These are phyloP conservation scores for Astragalus glycyphyllos DNA, from an alignment of 306 rosid genomes.

Conservation along the genomic window DNA sequence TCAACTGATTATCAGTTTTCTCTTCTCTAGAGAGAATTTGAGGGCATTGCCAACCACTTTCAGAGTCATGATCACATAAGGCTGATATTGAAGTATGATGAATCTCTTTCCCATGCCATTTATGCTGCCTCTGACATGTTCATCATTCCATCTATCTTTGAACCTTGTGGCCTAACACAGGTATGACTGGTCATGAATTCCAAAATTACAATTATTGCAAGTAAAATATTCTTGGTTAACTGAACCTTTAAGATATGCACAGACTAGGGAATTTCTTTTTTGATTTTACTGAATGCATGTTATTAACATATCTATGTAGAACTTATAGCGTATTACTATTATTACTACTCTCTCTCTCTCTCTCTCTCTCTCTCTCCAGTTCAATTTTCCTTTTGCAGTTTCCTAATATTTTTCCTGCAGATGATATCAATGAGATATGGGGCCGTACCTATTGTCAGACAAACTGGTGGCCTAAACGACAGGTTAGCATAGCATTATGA, in stretches of 20 bases:
- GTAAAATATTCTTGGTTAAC: too few species aligned
- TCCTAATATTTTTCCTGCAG: conserved; percentile 49
- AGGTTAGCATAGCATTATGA: conserved; percentile 59
- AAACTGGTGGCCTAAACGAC: conserved; percentile 97
- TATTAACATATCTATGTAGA: too few species aligned
- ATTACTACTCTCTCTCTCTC: too few species aligned
- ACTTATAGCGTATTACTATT: not conserved
- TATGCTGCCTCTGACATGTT: conserved; percentile 94
- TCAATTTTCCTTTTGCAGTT: not conserved
- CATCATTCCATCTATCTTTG: conserved; percentile 94
- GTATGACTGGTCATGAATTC: conserved; percentile 51
- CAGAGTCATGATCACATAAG: conserved; percentile 75
- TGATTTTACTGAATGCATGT: too few species aligned
- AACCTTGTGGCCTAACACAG: conserved; percentile 99
- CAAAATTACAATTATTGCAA: not conserved
- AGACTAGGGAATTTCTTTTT: too few species aligned
- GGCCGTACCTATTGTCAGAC: conserved; percentile 83
- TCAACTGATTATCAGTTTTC: conserved; percentile 44
- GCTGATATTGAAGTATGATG: conserved; percentile 87
- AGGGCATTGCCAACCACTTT: conserved; percentile 80
- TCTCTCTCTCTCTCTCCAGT: not conserved
- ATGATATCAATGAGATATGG: conserved; percentile 99
- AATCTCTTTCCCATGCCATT: conserved; percentile 86
- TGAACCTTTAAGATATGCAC: too few species aligned
- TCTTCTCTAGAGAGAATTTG: conserved; percentile 80